phyloP scores from a whole-genome alignment of 139 green algal species.

The Auxenochlorella pyrenoidosa region DNA sequence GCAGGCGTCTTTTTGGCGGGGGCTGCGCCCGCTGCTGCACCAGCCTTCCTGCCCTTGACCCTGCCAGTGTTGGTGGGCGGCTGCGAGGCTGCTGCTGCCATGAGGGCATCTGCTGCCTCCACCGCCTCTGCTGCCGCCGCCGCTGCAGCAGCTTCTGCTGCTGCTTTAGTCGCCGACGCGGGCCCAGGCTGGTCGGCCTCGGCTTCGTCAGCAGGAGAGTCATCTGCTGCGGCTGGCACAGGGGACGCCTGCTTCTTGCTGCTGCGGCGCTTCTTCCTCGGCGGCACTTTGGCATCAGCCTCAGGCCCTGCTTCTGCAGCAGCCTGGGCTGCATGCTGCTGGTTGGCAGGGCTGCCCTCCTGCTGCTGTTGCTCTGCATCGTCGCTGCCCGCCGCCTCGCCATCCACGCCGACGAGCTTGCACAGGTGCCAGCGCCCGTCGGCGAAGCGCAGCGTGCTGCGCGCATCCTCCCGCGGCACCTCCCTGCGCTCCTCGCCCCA shows the following conservation, averaged over 20 bases:
- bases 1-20: background rate
- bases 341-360: background rate
- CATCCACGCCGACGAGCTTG: no score
- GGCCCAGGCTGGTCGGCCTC: background rate
- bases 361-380: background rate
- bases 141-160: background rate
- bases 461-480: background rate
- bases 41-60: background rate
- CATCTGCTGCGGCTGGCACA: background rate
- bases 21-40: background rate
- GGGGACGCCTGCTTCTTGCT: background rate
- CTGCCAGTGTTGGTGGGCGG: background rate
- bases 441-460: slow-evolving; percentile 5
- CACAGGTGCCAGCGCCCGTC: background rate
- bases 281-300: background rate
- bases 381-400: no score
- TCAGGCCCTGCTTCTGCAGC: no score
- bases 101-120: background rate
- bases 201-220: background rate
- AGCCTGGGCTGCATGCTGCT: background rate
- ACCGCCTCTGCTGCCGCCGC: background rate
- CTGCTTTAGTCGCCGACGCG: background rate
- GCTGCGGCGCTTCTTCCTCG: background rate
- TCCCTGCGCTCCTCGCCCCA: background rate
- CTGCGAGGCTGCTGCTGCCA: background rate